A percentile compares a stretch with the other conserved stretches of the same genome.
Evolutionary conservation across 805 yeast species (phyloP).

Genomic region (Scheffersomyces spartinae): DNA sequence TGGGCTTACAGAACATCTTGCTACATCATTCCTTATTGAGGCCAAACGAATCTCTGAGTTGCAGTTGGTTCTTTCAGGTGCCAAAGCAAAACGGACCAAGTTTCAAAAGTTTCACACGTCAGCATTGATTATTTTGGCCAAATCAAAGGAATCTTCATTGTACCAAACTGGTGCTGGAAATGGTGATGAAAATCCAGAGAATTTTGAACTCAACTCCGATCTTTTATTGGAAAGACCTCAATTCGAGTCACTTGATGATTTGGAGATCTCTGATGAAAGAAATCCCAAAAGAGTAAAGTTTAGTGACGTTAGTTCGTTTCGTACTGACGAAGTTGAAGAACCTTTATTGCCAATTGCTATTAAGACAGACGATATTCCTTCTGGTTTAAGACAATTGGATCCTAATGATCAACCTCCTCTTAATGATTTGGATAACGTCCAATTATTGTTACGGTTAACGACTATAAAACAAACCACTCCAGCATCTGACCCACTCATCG

Average conservation of each 20-base stretch:
- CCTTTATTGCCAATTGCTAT: slow-evolving; percentile 52
- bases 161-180: slow-evolving; percentile 10
- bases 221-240: slow-evolving; percentile 63
- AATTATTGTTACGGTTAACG: slow-evolving; percentile 56
- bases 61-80: slow-evolving; percentile 67
- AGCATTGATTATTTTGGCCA: slow-evolving; percentile 67
- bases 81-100: slow-evolving; percentile 79
- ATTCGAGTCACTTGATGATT: slow-evolving; percentile 48
- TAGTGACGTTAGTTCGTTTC: slow-evolving; percentile 21
- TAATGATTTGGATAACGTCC: slow-evolving; percentile 59
- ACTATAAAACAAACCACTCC: slow-evolving; percentile 63
- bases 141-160: slow-evolving; percentile 6
- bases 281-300: slow-evolving; percentile 28
- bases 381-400: slow-evolving; percentile 40
- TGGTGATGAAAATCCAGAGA: slow-evolving; percentile 34
- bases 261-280: slow-evolving; percentile 23
- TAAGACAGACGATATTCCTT: slow-evolving; percentile 54
- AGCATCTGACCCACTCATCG: slow-evolving; percentile 53
- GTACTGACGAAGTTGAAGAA: slow-evolving; percentile 14
- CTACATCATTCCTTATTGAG: slow-evolving; percentile 40
- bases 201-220: slow-evolving; percentile 60
- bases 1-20: slow-evolving; percentile 51
- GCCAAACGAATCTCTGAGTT: slow-evolving; percentile 52
- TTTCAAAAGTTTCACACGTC: slow-evolving; percentile 65
- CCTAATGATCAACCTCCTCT: slow-evolving; percentile 77